A percentile compares a stretch with the other conserved stretches of the same genome.
Conservation (phyloP, 495 filamentous ascomycete species). For the Hyphodiscus hymeniophilus region DNA sequence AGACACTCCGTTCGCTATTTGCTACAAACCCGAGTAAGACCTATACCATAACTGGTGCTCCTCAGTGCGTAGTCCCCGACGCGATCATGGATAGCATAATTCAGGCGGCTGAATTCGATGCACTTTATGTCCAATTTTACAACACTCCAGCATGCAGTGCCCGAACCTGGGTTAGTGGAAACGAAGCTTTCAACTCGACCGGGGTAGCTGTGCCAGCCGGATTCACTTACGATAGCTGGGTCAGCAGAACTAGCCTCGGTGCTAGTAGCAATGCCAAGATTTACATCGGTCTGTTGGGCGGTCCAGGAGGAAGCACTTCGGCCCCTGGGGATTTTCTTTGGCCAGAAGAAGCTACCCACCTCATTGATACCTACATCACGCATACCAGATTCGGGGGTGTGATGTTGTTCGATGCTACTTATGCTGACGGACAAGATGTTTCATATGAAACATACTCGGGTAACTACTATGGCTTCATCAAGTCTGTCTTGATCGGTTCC, state of each 20-base stretch:
- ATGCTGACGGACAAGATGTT: constrained; percentile 1
- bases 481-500: constrained; percentile 30
- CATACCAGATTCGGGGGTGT: constrained; percentile 57
- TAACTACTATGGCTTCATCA: constrained; percentile 30
- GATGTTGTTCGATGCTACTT: constrained; percentile 65
- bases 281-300: constrained; percentile 31
- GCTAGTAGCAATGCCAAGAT: constrained; percentile 31
- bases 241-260: constrained; percentile 19
- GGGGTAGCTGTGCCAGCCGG: constrained; percentile 21
- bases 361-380: constrained; percentile 43
- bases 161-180: constrained; percentile 30
- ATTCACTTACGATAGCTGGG: constrained; percentile 31
- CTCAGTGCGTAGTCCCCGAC: constrained; percentile 48
- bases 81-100: constrained; percentile 46
- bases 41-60: constrained; percentile 51
- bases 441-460: background rate
- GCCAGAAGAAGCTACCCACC: constrained; percentile 36
- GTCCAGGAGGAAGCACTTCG: constrained; percentile 16
- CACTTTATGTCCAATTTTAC: constrained; percentile 58
- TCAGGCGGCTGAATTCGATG: constrained; percentile 44
- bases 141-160: constrained; percentile 43
- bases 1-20: constrained; percentile 38
- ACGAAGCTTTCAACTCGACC: constrained; percentile 29
- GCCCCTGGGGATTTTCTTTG: constrained; percentile 31
- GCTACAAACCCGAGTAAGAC: constrained; percentile 29